Evolutionary conservation across 2,329 filamentous ascomycete genomes (phyloP).

Genomic region (Talaromyces sp.): DNA sequence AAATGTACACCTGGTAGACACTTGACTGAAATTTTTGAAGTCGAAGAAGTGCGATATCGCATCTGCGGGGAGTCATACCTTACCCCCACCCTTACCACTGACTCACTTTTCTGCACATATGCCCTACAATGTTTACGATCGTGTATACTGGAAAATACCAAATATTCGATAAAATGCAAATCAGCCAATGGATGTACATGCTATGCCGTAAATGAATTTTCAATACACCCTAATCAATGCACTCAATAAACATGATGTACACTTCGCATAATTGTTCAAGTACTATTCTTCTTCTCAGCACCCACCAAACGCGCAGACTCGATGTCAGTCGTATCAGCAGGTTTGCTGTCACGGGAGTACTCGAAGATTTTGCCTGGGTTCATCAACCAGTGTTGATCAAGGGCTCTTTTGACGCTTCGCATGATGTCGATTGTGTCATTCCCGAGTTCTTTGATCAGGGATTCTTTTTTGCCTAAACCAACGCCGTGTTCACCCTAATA

Average conservation of each 20-base stretch:
- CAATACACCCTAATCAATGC: background rate
- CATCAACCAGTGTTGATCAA: conserved; percentile 85
- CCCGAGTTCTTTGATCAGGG: conserved; percentile 74
- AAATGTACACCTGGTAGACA: background rate
- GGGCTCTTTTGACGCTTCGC: conserved; percentile 74
- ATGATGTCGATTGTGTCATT: conserved; percentile 77
- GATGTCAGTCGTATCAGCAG: conserved; percentile 7
- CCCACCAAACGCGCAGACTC: conserved; percentile 16
- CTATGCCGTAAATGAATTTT: background rate
- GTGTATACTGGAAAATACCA: background rate
- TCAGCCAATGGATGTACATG: background rate
- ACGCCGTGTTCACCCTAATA: conserved; percentile 71
- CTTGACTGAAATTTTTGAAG: background rate
- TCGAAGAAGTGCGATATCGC: conserved; percentile 10
- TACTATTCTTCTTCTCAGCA: conserved; percentile 19
- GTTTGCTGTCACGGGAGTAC: conserved; percentile 30
- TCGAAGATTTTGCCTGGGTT: conserved; percentile 93
- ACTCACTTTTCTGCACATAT: background rate
- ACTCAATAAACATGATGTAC: background rate
- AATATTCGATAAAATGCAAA: background rate
- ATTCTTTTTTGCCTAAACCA: conserved; percentile 81
- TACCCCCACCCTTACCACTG: background rate
- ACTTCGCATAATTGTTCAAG: background rate
- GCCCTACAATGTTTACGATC: too few relatives aligned
- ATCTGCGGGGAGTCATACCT: conserved; percentile 7